Base-by-base conservation (phyloP, 2,329 filamentous ascomycete genomes). In the Exophiala sp. region DNA sequence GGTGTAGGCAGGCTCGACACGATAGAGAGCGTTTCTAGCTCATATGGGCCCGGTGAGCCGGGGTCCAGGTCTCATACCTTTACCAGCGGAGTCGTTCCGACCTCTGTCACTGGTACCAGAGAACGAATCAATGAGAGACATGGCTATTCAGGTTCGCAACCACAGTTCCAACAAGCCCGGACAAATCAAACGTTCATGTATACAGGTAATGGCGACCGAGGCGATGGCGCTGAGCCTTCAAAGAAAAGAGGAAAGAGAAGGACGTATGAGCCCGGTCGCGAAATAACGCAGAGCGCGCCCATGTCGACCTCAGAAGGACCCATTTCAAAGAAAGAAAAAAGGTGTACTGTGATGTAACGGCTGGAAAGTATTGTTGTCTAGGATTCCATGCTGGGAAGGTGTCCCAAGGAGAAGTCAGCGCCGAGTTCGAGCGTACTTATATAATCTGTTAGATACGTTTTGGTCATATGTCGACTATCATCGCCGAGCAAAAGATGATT, bases 331-430 rank as follows among this genome's bases (percentile, higher is more conserved):
- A 58, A 53, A 18, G 52, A 51, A 16, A 44, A 52, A 21, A 50
- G 46, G 44, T 60, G 58, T 49, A 29, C 54, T 24, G 56, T 60
- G 35, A 60, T 60, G 58, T 60, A 32, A 57, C n/a, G n/a, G n/a
- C n/a, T n/a, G n/a, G n/a, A n/a, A n/a, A n/a, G n/a, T n/a, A n/a
- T n/a, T n/a, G n/a, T n/a, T n/a, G n/a, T n/a, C n/a, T n/a, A n/a
- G n/a, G n/a, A n/a, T n/a, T n/a, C n/a, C n/a, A n/a, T n/a, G n/a
- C n/a, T n/a, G n/a, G n/a, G n/a, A n/a, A n/a, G n/a, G n/a, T n/a
- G n/a, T n/a, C n/a, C n/a, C n/a, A n/a, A n/a, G n/a, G n/a, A n/a
- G n/a, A n/a, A n/a, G n/a, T n/a, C n/a, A n/a, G n/a, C n/a, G n/a
- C n/a, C n/a, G n/a, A n/a, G n/a, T n/a, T n/a, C n/a, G n/a, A n/a